Conservation (phyloP, 129 eudicot species). For the Flaveria sonorensis region DNA sequence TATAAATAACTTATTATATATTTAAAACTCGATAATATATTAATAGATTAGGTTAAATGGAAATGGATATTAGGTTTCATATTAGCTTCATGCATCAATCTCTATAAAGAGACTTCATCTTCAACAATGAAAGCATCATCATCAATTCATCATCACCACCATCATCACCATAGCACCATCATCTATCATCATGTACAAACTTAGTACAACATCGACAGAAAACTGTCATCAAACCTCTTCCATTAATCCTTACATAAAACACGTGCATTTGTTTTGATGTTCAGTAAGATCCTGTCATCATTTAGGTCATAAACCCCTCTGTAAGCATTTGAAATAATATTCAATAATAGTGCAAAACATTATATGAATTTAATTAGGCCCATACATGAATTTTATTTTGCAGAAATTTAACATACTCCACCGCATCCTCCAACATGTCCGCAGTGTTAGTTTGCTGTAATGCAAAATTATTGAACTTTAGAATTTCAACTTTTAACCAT, state of each 20-base stretch:
- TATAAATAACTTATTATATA: too few relatives aligned
- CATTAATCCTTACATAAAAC: slow-evolving; percentile 42
- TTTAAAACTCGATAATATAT: too few relatives aligned
- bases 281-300: slow-evolving; percentile 69
- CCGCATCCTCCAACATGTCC: slow-evolving; percentile 95
- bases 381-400: slow-evolving; percentile 80
- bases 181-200: neutral
- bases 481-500: too few relatives aligned
- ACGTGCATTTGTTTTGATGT: slow-evolving; percentile 73
- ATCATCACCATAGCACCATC: neutral
- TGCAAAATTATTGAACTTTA: too few relatives aligned
- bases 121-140: neutral
- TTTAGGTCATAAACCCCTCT: neutral
- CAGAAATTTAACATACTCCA: slow-evolving; percentile 76
- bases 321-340: neutral
- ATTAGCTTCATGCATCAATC: too few relatives aligned
- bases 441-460: slow-evolving; percentile 97
- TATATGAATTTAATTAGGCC: neutral
- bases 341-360: neutral
- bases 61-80: too few relatives aligned
- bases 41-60: too few relatives aligned
- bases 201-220: neutral
- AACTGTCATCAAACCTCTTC: neutral
- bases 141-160: neutral
- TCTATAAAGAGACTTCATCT: neutral